A percentile compares a stretch with the other conserved stretches of the same genome.
These are phyloP conservation scores for Acorus gramineus DNA, from an alignment of 106 monocot genomes.

Conservation along the genomic window DNA sequence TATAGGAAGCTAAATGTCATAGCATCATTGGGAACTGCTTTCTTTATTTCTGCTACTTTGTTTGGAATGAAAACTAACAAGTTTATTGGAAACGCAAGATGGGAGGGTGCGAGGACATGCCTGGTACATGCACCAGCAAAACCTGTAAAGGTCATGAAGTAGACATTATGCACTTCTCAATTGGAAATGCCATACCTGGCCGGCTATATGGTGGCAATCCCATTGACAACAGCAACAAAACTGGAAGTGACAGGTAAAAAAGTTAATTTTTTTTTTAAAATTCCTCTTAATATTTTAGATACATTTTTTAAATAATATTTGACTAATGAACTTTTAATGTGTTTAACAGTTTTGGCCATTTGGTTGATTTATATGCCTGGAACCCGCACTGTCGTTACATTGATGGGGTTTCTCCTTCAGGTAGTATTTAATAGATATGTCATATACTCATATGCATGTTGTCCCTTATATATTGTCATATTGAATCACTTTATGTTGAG, in stretches of 20 bases:
- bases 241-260: conserved; percentile 69
- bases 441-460: neutral
- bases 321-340: too few species aligned
- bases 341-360: conserved; percentile 67
- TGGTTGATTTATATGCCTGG: conserved; percentile 94
- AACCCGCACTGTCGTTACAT: conserved; percentile 81
- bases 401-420: conserved; percentile 73
- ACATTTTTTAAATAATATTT: neutral
- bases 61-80: too few species aligned
- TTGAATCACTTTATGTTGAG: too few species aligned
- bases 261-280: neutral
- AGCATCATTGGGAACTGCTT: too few species aligned
- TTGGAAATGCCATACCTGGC: conserved; percentile 98
- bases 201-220: conserved; percentile 84
- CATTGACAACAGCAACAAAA: conserved; percentile 51
- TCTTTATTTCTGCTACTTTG: too few species aligned
- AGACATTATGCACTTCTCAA: conserved; percentile 95
- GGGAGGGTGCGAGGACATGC: conserved; percentile 77
- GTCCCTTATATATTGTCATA: too few species aligned
- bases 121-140: conserved; percentile 58
- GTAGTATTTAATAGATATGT: conserved; percentile 20
- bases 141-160: conserved; percentile 90
- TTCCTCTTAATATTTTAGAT: neutral
- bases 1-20: too few species aligned
- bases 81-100: conserved; percentile 30